Percentiles rank a stretch among this genome's conserved stretches.
These are phyloP conservation scores for Phytophthora idaei DNA, from an alignment of 352 stramenopile genomes.

Conservation along the genomic window DNA sequence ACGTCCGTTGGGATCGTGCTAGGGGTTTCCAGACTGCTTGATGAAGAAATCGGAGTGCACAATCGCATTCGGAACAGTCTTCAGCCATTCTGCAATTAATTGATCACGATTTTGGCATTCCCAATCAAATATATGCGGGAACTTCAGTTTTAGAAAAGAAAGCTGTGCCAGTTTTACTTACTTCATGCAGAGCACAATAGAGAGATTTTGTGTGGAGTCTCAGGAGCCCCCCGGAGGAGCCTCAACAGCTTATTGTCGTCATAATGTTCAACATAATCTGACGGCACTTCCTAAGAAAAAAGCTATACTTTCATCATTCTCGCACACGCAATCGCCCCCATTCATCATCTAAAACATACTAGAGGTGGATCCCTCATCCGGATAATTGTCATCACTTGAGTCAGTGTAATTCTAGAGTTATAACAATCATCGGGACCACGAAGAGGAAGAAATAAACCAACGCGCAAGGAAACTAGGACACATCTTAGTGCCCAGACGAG, in stretches of 20 bases:
- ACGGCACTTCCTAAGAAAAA: conserved; percentile 77
- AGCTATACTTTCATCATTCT: conserved; percentile 74
- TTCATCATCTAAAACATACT: conserved; percentile 2
- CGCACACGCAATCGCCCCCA: conserved; percentile 19
- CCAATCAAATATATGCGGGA: too few species aligned
- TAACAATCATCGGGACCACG: conserved; percentile 35
- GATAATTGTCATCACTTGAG: conserved; percentile 62
- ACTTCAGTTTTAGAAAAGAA: too few species aligned
- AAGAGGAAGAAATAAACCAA: neutral
- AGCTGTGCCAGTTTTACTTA: too few species aligned
- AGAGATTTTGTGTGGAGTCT: conserved; percentile 47
- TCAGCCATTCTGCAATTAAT: neutral
- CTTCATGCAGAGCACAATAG: neutral
- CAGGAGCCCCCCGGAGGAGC: conserved; percentile 39
- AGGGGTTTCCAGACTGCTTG: conserved; percentile 11
- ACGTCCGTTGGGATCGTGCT: conserved; percentile 1
- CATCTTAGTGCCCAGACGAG: neutral
- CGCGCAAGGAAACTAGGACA: neutral
- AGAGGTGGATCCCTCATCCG: conserved; percentile 47
- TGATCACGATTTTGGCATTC: neutral
- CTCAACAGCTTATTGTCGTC: conserved; percentile 58
- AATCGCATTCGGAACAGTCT: conserved; percentile 18
- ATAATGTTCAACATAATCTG: conserved; percentile 81
- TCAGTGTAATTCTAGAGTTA: conserved; percentile 85
- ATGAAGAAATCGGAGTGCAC: conserved; percentile 1